A percentile compares a stretch with the other conserved stretches of the same genome.
Evolutionary conservation across 2,329 filamentous ascomycete species (phyloP).

Genomic region (Fusarium nygamai): DNA sequence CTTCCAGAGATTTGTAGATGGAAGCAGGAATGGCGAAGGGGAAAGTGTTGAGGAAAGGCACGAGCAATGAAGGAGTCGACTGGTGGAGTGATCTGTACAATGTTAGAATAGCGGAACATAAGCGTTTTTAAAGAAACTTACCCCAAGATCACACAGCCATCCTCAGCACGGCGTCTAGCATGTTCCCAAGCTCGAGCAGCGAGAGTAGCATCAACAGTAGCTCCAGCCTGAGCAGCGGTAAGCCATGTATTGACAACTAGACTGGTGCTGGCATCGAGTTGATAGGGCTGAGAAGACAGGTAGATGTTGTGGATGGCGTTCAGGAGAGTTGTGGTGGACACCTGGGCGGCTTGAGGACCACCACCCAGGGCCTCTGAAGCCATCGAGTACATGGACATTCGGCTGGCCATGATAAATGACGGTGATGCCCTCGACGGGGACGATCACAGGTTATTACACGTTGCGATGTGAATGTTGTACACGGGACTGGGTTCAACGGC

Average conservation of each 20-base stretch:
- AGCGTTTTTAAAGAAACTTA: conserved; percentile 56
- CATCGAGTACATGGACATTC: conserved; percentile 76
- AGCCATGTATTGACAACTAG: conserved; percentile 96
- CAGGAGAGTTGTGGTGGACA: conserved; percentile 91
- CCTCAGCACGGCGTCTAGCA: conserved; percentile 90
- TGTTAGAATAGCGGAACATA: conserved; percentile 15
- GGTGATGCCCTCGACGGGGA: conserved; percentile 51
- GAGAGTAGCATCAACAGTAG: conserved; percentile 81
- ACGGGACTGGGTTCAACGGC: conserved; percentile 15
- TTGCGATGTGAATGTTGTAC: conserved; percentile 29
- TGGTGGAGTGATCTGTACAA: conserved; percentile 82
- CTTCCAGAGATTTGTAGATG: conserved; percentile 81
- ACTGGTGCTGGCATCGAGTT: conserved; percentile 88
- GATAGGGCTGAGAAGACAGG: conserved; percentile 81
- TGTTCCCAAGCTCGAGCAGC: conserved; percentile 94
- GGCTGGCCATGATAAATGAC: conserved; percentile 63
- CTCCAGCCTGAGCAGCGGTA: conserved; percentile 76
- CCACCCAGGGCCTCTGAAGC: conserved; percentile 71
- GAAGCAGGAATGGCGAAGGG: conserved; percentile 81
- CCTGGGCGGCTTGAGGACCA: conserved; percentile 76
- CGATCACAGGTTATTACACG: conserved; percentile 47
- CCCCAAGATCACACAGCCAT: conserved; percentile 92
- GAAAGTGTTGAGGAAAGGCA: conserved; percentile 82
- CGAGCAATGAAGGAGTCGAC: conserved; percentile 85
- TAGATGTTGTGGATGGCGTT: conserved; percentile 94